Evolutionary conservation across 2,329 filamentous ascomycete genomes (phyloP).

Genomic region (Pseudogymnoascus sp.): DNA sequence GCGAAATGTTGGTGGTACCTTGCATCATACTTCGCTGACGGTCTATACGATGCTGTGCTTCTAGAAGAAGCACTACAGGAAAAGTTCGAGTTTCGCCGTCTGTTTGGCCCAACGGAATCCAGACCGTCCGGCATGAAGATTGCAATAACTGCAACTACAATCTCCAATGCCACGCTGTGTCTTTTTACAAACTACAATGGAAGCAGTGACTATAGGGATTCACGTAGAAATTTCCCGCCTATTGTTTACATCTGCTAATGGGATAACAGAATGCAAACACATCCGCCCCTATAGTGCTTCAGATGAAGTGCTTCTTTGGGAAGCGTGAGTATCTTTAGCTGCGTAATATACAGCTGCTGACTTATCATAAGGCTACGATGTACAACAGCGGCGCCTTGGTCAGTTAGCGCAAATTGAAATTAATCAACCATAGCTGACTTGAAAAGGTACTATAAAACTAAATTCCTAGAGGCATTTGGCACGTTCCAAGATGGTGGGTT

Average conservation of each 20-base stretch:
- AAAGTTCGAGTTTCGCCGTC: slow-evolving; percentile 11
- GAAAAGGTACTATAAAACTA: slow-evolving; percentile 18
- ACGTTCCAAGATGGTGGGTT: no score
- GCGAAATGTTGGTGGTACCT: slow-evolving; percentile 12
- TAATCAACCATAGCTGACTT: slow-evolving; percentile 6
- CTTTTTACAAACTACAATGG: slow-evolving; percentile 22
- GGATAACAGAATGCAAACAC: slow-evolving; percentile 16
- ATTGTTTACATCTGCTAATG: neutral
- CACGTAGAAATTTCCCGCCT: slow-evolving; percentile 11
- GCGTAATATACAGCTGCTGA: slow-evolving; percentile 10
- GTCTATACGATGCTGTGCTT: slow-evolving; percentile 15
- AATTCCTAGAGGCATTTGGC: slow-evolving; percentile 12
- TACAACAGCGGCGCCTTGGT: slow-evolving; percentile 18
- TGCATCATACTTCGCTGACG: slow-evolving; percentile 13
- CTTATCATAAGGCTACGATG: slow-evolving; percentile 12
- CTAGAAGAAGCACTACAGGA: slow-evolving; percentile 17
- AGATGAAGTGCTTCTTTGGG: slow-evolving; percentile 18
- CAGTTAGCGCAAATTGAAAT: slow-evolving; percentile 2
- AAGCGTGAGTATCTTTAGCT: slow-evolving; percentile 17
- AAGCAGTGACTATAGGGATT: slow-evolving; percentile 4
- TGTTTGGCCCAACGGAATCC: slow-evolving; percentile 13
- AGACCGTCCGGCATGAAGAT: slow-evolving; percentile 17
- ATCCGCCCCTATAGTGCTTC: slow-evolving; percentile 11
- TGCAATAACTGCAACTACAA: slow-evolving; percentile 19
- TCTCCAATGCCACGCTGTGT: slow-evolving; percentile 16